Percentiles rank a stretch among this genome's conserved stretches.
Conservation (phyloP, 176 grass and related monocot species). For the Coix lacrymajobi region DNA sequence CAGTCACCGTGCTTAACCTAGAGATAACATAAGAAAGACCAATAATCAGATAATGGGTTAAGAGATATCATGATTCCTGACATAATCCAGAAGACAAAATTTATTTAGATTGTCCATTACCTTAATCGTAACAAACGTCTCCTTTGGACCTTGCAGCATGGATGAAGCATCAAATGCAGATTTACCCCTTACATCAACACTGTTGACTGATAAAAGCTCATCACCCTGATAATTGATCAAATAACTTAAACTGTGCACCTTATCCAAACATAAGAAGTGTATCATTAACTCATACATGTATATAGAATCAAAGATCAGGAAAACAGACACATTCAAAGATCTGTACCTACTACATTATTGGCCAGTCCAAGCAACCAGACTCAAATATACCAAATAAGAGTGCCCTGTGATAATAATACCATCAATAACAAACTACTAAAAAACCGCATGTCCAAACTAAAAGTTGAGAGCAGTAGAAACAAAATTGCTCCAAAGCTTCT, state of each 20-base stretch:
- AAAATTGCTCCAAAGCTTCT: not conserved
- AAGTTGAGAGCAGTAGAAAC: not conserved
- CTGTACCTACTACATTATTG: not conserved
- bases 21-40: slow-evolving; percentile 19
- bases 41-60: slow-evolving; percentile 13
- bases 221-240: slow-evolving; percentile 68
- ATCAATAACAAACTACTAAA: not conserved
- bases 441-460: not conserved
- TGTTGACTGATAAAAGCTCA: slow-evolving; percentile 92
- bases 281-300: not conserved
- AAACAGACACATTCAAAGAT: not conserved
- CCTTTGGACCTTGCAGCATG: slow-evolving; percentile 87
- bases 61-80: not conserved
- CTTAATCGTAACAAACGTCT: slow-evolving; percentile 92
- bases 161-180: slow-evolving; percentile 95
- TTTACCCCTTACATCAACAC: slow-evolving; percentile 65
- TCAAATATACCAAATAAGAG: slow-evolving; percentile 21
- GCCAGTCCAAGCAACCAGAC: slow-evolving; percentile 7
- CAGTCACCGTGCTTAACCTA: slow-evolving; percentile 93
- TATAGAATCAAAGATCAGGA: not conserved
- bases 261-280: slow-evolving; percentile 3
- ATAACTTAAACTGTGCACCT: not conserved
- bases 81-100: slow-evolving; percentile 14
- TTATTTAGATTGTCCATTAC: slow-evolving; percentile 32
- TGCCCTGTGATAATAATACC: not conserved